Conservation (phyloP, 805 yeast genomes). For the Candida namnaoensis region DNA sequence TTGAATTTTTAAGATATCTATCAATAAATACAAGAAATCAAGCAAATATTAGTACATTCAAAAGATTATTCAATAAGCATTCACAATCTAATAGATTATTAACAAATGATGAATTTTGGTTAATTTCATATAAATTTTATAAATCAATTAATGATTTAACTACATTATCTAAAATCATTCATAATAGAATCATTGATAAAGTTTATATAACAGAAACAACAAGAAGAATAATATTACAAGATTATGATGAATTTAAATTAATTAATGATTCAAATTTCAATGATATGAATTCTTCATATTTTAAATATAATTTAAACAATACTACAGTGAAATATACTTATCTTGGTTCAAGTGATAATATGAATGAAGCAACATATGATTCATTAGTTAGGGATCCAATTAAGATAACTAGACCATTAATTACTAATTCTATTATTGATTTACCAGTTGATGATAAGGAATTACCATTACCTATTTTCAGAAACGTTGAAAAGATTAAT, state of each 20-base stretch:
- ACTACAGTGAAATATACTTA: too few species aligned
- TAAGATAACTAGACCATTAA: conserved; percentile 32
- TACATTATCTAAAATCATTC: too few species aligned
- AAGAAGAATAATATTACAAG: not conserved
- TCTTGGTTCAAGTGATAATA: not conserved
- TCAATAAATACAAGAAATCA: not conserved
- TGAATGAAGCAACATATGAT: not conserved
- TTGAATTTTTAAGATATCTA: not conserved
- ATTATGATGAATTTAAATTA: not conserved
- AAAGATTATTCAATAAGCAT: not conserved
- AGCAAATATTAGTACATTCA: not conserved
- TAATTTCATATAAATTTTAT: too few species aligned
- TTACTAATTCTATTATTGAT: conserved; percentile 26
- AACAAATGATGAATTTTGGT: not conserved
- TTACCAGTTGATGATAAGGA: conserved; percentile 4
- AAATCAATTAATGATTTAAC: not conserved
- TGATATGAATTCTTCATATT: not conserved
- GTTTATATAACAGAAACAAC: not conserved
- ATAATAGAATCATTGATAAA: too few species aligned
- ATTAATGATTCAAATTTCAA: not conserved
- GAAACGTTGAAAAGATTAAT: conserved; percentile 45
- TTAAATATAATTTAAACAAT: not conserved
- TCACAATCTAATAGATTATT: too few species aligned
- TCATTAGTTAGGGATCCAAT: conserved; percentile 2
- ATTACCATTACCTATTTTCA: conserved; percentile 45